Evolutionary conservation across 345 rosid species (phyloP).

Genomic region (Combretum micranthum): DNA sequence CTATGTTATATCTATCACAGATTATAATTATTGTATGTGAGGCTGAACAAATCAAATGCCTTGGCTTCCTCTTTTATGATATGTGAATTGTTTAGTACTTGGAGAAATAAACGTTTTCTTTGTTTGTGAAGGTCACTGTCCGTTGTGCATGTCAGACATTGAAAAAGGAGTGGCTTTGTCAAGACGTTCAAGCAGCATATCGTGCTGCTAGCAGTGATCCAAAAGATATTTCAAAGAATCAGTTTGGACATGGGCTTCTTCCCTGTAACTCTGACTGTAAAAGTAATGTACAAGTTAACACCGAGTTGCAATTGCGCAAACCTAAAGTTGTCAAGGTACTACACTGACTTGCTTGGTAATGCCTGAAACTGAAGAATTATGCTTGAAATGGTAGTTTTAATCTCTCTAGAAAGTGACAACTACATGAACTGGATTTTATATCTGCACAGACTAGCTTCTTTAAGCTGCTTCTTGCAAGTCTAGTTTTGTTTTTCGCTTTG

Average conservation of each 20-base stretch:
- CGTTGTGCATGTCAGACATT: slow-evolving; percentile 79
- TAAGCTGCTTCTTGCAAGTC: background rate
- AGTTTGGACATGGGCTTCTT: slow-evolving; percentile 72
- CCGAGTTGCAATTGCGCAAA: slow-evolving; percentile 58
- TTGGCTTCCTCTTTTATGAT: no score
- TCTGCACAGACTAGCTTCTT: no score
- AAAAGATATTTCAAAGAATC: slow-evolving; percentile 55
- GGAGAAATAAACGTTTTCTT: slow-evolving; percentile 7
- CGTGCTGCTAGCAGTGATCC: slow-evolving; percentile 40
- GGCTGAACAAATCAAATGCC: no score
- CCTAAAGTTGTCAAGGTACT: slow-evolving; percentile 57
- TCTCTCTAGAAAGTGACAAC: background rate
- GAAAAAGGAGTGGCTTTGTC: slow-evolving; percentile 85
- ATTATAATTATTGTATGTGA: no score
- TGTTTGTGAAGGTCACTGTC: slow-evolving; percentile 47
- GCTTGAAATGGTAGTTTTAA: background rate
- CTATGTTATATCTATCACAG: background rate
- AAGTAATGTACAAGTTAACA: slow-evolving; percentile 46
- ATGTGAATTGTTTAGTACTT: background rate
- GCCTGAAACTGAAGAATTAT: slow-evolving; percentile 1
- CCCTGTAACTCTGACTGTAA: slow-evolving; percentile 68
- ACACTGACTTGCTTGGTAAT: slow-evolving; percentile 1
- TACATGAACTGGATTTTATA: no score
- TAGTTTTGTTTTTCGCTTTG: background rate
- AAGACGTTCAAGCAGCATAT: slow-evolving; percentile 74